These are phyloP conservation scores for Leccinum longicurvipes DNA, from an alignment of 768 basidiomycete species.

Conservation along the genomic window DNA sequence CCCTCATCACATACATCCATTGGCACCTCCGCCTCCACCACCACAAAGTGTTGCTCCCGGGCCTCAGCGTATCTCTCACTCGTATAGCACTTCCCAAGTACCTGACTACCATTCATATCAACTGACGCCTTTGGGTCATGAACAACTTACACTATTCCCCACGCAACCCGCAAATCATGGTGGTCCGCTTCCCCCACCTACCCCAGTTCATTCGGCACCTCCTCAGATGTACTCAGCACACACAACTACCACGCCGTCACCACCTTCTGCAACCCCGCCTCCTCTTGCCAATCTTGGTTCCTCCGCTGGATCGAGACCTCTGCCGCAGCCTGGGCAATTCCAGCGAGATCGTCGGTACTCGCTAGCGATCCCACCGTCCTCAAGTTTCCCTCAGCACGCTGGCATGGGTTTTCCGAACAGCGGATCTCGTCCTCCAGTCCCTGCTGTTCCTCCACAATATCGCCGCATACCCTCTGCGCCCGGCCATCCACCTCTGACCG, in stretches of 20 bases:
- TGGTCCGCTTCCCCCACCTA: conserved; percentile 18
- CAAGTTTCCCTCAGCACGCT: conserved; percentile 30
- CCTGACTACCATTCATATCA: conserved; percentile 27
- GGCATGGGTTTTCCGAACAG: conserved; percentile 14
- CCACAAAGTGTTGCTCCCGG: conserved; percentile 9
- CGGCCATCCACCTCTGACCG: conserved; percentile 24
- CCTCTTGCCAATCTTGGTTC: neutral
- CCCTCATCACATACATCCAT: conserved; percentile 14
- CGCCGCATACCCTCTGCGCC: conserved; percentile 27
- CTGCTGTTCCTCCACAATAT: conserved; percentile 34
- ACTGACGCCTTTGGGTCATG: conserved; percentile 14
- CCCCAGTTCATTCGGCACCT: conserved; percentile 22
- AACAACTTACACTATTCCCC: conserved; percentile 24
- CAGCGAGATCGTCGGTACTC: conserved; percentile 32
- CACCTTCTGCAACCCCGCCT: conserved; percentile 20
- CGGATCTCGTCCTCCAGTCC: conserved; percentile 16
- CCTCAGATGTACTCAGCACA: conserved; percentile 24
- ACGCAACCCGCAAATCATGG: conserved; percentile 25
- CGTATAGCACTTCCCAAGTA: conserved; percentile 26
- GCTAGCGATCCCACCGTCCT: conserved; percentile 26
- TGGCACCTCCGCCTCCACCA: neutral
- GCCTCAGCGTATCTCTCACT: conserved; percentile 28
- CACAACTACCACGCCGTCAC: conserved; percentile 21
- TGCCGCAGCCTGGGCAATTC: conserved; percentile 31
- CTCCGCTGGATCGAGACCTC: conserved; percentile 26